A percentile compares a stretch with the other conserved stretches of the same genome.
phyloP scores from a whole-genome alignment of 352 stramenopile genomes.

The Pythium folliculosum region DNA sequence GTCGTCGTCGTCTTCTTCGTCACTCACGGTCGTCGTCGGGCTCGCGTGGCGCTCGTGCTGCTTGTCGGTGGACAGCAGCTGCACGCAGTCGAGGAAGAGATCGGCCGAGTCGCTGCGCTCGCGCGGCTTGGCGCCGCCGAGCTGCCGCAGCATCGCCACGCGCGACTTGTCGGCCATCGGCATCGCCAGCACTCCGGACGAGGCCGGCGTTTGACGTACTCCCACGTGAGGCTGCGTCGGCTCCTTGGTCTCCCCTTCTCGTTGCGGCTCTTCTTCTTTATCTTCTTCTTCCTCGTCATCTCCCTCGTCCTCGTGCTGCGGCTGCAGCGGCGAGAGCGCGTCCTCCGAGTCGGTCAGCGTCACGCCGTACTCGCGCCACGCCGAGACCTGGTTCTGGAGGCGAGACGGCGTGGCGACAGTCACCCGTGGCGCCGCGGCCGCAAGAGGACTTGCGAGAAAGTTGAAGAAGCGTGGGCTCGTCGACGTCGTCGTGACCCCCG shows the following conservation, averaged over 20 bases:
- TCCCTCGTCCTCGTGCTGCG: not conserved
- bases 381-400: conserved; percentile 62
- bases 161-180: conserved; percentile 40
- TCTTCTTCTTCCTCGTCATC: not conserved
- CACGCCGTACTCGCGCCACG: conserved; percentile 48
- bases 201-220: too few relatives aligned
- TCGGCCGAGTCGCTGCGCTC: conserved; percentile 76
- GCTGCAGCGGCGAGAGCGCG: conserved; percentile 7
- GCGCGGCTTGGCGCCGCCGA: conserved; percentile 28
- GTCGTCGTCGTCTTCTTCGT: conserved; percentile 1
- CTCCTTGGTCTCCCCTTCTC: not conserved
- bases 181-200: too few relatives aligned
- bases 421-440: not conserved
- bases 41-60: conserved; percentile 5
- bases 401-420: too few relatives aligned
- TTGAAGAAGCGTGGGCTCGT: conserved; percentile 32
- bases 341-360: conserved; percentile 34
- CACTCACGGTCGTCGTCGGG: conserved; percentile 9
- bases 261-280: not conserved
- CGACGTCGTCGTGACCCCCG: not conserved
- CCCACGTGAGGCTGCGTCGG: not conserved
- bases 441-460: conserved; percentile 23
- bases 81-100: conserved; percentile 82
- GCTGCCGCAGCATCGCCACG: conserved; percentile 46
- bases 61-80: conserved; percentile 57